Base-by-base conservation (phyloP, 1,139 yeast species). In the Arxiozyma slooffiae region DNA sequence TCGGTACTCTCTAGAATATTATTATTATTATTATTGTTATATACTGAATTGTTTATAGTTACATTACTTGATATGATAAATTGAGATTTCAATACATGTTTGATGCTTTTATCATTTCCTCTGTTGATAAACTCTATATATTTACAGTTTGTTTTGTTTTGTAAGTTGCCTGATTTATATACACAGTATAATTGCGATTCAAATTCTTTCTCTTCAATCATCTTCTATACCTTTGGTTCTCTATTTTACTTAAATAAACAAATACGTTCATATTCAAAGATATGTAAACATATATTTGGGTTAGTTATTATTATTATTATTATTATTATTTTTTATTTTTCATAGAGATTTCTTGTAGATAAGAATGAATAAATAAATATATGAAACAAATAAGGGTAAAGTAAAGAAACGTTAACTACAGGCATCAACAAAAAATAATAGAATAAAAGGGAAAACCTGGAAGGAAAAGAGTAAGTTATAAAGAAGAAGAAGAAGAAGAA, bases 131-230 rank as follows among this genome's bases (percentile, higher is more conserved):
- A 30, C n/a, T 30, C 36, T 14, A 30, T 6, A 30, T 14, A 30
- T 8, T 30, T 30, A 6, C 36, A 30, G 14, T 30, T 30, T 4
- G 36, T 4, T 11, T 14, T 8, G 16, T 11, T 14, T 11, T 46
- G 44, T 5, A 49, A 34, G 16, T 16, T 20, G 17, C 18, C 21
- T 16, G 50, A 39, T 21, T 11, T 4, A 26, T 43, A 44, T 20
- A 50, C 11, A 17, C 34, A 14, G n/a, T 23, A 18, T 21, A 48
- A 22, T 30, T 48, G 53, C 41, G 20, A 18, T 18, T 44, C 36
- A 17, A 26, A 46, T 14, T 36, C 47, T 21, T 30, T 30, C n/a
- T 21, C 23, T 2, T 16, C 16, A 24, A 39, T 14, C 38, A 48
- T 44, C 17, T n/a, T 9, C 8, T 21, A 8, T 2, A 38, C 16